These are phyloP conservation scores for Limonium bicolor DNA, from an alignment of 148 eudicot genomes.

Conservation along the genomic window DNA sequence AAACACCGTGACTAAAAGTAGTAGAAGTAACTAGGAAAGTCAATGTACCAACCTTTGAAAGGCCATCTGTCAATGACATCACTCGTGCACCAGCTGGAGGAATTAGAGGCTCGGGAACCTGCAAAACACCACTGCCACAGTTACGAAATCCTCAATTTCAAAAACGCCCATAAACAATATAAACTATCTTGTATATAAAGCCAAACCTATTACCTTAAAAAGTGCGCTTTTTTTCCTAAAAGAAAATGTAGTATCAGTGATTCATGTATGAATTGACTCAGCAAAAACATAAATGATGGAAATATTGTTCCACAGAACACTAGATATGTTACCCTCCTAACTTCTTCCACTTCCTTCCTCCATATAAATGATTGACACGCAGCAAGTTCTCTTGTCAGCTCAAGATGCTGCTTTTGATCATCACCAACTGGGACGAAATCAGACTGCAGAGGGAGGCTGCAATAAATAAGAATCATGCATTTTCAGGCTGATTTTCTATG, in stretches of 20 bases:
- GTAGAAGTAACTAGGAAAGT: too few species aligned
- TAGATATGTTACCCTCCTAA: slow-evolving; percentile 67
- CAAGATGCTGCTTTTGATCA: slow-evolving; percentile 99
- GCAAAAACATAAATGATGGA: neutral
- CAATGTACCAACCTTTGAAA: slow-evolving; percentile 87
- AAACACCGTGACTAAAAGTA: too few species aligned
- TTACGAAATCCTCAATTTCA: too few species aligned
- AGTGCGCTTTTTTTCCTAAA: slow-evolving; percentile 84
- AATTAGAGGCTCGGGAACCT: slow-evolving; percentile 98
- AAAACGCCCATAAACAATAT: too few species aligned
- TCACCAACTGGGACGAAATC: slow-evolving; percentile 99
- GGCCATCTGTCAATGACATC: slow-evolving; percentile 97
- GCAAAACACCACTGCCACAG: too few species aligned
- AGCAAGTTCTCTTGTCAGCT: slow-evolving; percentile 83
- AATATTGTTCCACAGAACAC: too few species aligned
- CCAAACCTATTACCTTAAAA: slow-evolving; percentile 92
- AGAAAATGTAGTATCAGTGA: too few species aligned
- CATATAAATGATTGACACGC: slow-evolving; percentile 88
- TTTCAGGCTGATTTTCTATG: slow-evolving; percentile 24
- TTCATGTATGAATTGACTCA: slow-evolving; percentile 7
- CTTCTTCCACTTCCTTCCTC: slow-evolving; percentile 99
- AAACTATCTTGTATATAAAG: too few species aligned
- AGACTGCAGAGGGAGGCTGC: slow-evolving; percentile 84
- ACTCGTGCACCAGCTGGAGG: slow-evolving; percentile 97
- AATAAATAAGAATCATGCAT: slow-evolving; percentile 42